Percentiles rank a stretch among this genome's conserved stretches.
phyloP scores from a whole-genome alignment of 1,139 yeast genomes.

The Yamadazyma taylorii region DNA sequence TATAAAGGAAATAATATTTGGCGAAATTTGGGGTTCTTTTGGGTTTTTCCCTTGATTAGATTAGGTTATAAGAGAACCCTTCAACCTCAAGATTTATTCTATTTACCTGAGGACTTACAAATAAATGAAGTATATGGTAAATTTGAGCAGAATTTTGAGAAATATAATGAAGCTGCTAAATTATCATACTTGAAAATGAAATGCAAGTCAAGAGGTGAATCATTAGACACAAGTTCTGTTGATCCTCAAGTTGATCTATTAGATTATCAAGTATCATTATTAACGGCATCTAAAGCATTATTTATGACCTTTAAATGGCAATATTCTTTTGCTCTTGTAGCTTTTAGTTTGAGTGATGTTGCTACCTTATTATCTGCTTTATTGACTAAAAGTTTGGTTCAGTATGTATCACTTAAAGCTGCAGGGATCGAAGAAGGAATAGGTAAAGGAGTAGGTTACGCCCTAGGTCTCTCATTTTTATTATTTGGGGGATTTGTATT shows the following conservation, averaged over 20 bases:
- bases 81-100: conserved; percentile 61
- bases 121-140: conserved; percentile 44
- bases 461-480: conserved; percentile 30
- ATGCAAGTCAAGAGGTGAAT: conserved; percentile 28
- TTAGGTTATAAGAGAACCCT: conserved; percentile 71
- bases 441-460: conserved; percentile 41
- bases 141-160: conserved; percentile 33
- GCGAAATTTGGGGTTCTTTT: conserved; percentile 37
- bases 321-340: conserved; percentile 22
- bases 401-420: conserved; percentile 28
- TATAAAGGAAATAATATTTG: conserved; percentile 21
- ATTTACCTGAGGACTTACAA: conserved; percentile 49
- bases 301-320: conserved; percentile 30
- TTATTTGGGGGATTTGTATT: conserved; percentile 31
- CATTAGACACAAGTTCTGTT: conserved; percentile 21
- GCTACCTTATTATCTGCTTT: conserved; percentile 27
- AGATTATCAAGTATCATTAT: conserved; percentile 24
- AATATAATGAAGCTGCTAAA: conserved; percentile 29
- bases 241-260: conserved; percentile 25
- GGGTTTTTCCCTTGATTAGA: conserved; percentile 59
- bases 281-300: conserved; percentile 19
- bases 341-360: conserved; percentile 20
- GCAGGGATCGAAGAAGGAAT: conserved; percentile 20
- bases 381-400: conserved; percentile 29
- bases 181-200: conserved; percentile 21